phyloP scores from a whole-genome alignment of 108 stramenopile species.

The Craspedostauros australis region DNA sequence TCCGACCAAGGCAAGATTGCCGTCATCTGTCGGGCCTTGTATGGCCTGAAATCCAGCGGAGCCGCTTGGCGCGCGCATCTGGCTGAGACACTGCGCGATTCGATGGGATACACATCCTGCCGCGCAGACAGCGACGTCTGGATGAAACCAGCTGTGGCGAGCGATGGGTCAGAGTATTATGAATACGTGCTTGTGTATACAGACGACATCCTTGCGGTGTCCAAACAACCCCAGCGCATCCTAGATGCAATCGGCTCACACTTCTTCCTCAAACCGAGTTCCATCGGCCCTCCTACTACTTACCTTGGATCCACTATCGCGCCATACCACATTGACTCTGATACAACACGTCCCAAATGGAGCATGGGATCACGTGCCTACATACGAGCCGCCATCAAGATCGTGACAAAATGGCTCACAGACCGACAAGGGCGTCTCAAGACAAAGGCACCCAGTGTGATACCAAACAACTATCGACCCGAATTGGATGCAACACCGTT shows the following conservation, averaged over 20 bases:
- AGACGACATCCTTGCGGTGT: no score
- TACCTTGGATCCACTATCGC: slow-evolving; percentile 29
- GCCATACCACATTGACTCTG: slow-evolving; percentile 2
- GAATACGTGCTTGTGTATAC: no score
- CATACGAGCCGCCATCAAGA: slow-evolving; percentile 20
- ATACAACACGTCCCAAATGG: slow-evolving; percentile 17
- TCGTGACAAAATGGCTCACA: slow-evolving; percentile 16
- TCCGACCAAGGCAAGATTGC: slow-evolving; percentile 12
- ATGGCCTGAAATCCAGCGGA: slow-evolving; percentile 37
- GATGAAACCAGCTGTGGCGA: no score
- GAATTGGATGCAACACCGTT: slow-evolving; percentile 2
- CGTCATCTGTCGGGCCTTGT: slow-evolving; percentile 22
- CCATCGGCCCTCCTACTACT: slow-evolving; percentile 12
- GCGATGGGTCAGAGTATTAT: no score
- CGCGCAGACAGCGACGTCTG: no score
- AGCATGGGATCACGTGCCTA: slow-evolving; percentile 16
- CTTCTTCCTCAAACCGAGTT: slow-evolving; percentile 8
- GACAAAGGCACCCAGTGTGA: slow-evolving; percentile 11
- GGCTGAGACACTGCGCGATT: neutral
- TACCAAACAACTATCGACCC: slow-evolving; percentile 11
- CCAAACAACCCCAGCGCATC: no score
- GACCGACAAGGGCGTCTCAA: slow-evolving; percentile 8
- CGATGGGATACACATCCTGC: no score
- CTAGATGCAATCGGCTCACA: slow-evolving; percentile 2
- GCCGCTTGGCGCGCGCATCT: slow-evolving; percentile 11